Evolutionary conservation across 2,329 filamentous ascomycete genomes (phyloP), one percentile per base, ranked within the genome.

Genomic region (Aspergillus melleus): DNA sequence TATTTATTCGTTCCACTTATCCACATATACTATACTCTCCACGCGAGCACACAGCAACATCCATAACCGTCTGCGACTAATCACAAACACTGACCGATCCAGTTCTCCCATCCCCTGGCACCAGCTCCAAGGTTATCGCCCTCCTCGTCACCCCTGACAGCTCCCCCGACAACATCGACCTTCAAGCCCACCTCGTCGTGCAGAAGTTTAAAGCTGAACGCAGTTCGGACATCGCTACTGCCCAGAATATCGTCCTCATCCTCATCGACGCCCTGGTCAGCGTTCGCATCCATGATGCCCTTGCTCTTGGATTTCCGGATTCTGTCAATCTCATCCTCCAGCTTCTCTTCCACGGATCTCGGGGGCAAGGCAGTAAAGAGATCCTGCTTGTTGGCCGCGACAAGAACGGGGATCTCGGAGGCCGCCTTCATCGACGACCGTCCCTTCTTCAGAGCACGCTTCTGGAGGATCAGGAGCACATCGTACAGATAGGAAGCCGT

Each of bases 351-450:
- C 60, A 97, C 90, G 32, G 96, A 81, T 6, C 85, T 83, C 0
- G 90, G 86, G 0, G 95, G 95, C 54, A 97, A 79, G 8, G 94
- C 92, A 0, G 95, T 97, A 74, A 99, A 99, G 1, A 99, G 83
- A 74, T 99, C 95, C 72, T 92, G 85, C 83, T 99, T 99, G 78
- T 98, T 99, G 56, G 92, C 93, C 1, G 92, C 93, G 36, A 99
- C 81, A 39, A 99, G 83, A 8, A 99, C 83, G 0, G 90, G 88
- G 9, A 95, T 83, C 22, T 85, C 81, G 22, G 81, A 77, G 0
- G 85, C 83, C 0, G 80, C 81, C 67, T 86, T 88, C 50, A 83
- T 80, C 1, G 72, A 71, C 19, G 83, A 82, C 63, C 83, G 87
- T 44, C 61, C 70, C 62, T 75, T 77, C 22, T 77, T 77, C 30